Percentiles rank a stretch among this genome's conserved stretches.
Evolutionary conservation across 2,329 filamentous ascomycete genomes (phyloP).

Genomic region (Juglanconis juglandina): DNA sequence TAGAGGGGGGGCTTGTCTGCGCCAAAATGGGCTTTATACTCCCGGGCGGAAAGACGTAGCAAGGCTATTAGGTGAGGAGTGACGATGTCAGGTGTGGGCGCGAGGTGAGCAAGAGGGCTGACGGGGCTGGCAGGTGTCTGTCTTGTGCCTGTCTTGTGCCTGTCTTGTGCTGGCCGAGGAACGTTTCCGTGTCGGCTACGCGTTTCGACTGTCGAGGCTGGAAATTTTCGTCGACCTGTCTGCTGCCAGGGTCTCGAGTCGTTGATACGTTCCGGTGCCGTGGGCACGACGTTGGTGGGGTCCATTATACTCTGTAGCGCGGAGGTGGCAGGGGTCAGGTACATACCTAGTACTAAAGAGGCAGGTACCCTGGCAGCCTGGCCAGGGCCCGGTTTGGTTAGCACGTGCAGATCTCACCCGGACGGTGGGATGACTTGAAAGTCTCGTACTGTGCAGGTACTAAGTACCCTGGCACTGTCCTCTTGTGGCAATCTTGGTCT

Average conservation of each 20-base stretch:
- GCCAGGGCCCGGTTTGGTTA: background rate
- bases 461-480: too few species aligned
- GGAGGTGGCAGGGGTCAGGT: background rate
- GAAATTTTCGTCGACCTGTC: conserved; percentile 1
- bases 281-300: background rate
- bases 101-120: conserved; percentile 13
- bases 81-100: conserved; percentile 17
- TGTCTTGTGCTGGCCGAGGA: background rate
- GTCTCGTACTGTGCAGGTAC: too few species aligned
- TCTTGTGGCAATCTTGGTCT: too few species aligned
- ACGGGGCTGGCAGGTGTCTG: conserved; percentile 11
- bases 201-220: background rate
- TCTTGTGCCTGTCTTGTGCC: too few species aligned
- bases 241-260: conserved; percentile 5
- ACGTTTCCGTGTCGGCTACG: background rate
- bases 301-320: too few species aligned
- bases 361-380: background rate
- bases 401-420: conserved; percentile 1
- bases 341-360: too few species aligned
- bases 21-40: conserved; percentile 13
- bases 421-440: background rate
- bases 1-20: background rate
- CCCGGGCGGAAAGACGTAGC: background rate
- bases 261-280: background rate
- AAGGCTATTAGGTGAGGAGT: background rate